These are phyloP conservation scores for Musa itinerans DNA, from an alignment of 176 grass and related monocot species.

Conservation along the genomic window DNA sequence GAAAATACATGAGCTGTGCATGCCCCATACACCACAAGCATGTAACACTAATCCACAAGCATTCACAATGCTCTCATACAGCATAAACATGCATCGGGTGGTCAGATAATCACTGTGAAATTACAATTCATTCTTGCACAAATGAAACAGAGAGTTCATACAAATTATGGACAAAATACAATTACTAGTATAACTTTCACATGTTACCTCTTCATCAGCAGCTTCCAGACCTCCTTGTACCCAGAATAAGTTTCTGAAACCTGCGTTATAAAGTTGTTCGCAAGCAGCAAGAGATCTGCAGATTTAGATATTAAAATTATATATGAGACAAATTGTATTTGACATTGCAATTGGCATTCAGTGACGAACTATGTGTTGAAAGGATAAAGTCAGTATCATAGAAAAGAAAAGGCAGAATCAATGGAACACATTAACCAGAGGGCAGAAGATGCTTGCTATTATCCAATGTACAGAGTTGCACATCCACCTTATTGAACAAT, in stretches of 20 bases:
- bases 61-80: too few species aligned
- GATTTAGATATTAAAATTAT: constrained; percentile 1
- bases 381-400: neutral
- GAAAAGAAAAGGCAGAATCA: neutral
- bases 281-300: constrained; percentile 86
- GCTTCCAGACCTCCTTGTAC: constrained; percentile 95
- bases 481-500: neutral
- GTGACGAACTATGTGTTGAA: neutral
- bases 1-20: neutral
- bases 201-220: constrained; percentile 81
- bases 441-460: neutral
- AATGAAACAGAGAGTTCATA: neutral
- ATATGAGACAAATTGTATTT: neutral
- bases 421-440: neutral
- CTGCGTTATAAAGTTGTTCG: constrained; percentile 75
- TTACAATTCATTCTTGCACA: neutral
- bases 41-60: too few species aligned
- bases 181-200: neutral
- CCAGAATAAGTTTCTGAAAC: constrained; percentile 88
- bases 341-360: neutral
- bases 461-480: neutral
- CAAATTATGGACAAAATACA: neutral
- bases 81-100: too few species aligned
- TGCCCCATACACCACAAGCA: too few species aligned
- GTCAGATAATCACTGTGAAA: too few species aligned